These are phyloP conservation scores for Aspergillus cristatus DNA, from an alignment of 495 filamentous ascomycete species.

Conservation along the genomic window DNA sequence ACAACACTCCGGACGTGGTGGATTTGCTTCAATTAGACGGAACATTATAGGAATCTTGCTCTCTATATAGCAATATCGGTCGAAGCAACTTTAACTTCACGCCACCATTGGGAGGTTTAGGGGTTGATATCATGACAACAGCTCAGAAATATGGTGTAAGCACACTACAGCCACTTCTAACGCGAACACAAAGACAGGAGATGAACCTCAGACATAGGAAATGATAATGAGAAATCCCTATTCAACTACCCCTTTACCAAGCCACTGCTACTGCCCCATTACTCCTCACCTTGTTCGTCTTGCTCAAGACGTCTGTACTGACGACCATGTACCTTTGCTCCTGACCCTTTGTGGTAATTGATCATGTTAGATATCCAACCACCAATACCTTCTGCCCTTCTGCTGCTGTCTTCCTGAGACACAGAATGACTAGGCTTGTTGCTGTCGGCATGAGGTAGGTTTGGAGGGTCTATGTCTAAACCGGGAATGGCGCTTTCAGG, in stretches of 20 bases:
- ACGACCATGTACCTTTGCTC: constrained; percentile 33
- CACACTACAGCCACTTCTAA: no score
- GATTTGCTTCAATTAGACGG: no score
- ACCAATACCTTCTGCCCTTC: constrained; percentile 46
- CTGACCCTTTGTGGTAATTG: constrained; percentile 41
- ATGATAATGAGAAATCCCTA: not conserved
- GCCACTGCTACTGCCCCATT: no score
- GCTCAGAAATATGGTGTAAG: no score
- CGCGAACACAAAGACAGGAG: not conserved
- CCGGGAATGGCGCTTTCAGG: constrained; percentile 58
- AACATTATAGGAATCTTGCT: no score
- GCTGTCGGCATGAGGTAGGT: constrained; percentile 33
- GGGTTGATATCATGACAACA: no score
- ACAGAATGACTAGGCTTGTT: constrained; percentile 34
- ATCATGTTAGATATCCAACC: constrained; percentile 65
- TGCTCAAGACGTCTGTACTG: constrained; percentile 60
- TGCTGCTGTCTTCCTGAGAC: constrained; percentile 18
- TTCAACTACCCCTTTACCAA: no score
- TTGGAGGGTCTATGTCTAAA: constrained; percentile 63
- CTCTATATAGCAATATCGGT: no score
- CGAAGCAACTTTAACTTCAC: no score
- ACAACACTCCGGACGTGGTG: no score
- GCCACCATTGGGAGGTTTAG: no score
- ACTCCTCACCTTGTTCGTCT: constrained; percentile 40
- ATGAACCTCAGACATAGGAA: not conserved